Evolutionary conservation across 2,329 filamentous ascomycete genomes (phyloP), one percentile per base, ranked within the genome.

Genomic region (Curvularia spicifera): DNA sequence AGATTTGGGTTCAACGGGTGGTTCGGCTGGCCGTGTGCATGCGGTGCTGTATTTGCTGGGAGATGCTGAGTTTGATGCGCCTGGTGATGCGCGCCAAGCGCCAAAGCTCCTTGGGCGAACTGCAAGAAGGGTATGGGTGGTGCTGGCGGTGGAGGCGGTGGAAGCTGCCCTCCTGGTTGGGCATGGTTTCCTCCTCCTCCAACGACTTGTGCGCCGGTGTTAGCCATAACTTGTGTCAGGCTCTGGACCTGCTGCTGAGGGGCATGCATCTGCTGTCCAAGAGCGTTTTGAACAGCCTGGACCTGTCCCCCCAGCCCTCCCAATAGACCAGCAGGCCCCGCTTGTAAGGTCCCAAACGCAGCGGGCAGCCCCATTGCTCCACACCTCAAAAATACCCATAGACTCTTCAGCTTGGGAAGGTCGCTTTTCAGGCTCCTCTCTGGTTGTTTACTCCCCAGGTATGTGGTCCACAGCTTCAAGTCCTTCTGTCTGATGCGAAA

Each of bases 401-500:
- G 60, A 43, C 55, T 71, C 67, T 71, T 74, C 53, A 78, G 61
- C 24, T 69, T 69, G 2, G 76, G 76, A 51, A 78, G 60, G 57
- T 78, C 76, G 22, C 51, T 53, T 35, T 65, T 68, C 35, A 78
- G 61, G 28, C 72, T 75, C 35, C 76, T 66, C 15, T 70, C 68
- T 20, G 45, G 31, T 15, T 57, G 67, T 44, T 62, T 70, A 42
- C 71, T 74, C n/a, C 72, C 68, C 20, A 78, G 65, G 54, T 78
- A 78, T 13, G 52, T 57, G 1, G 71, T 75, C 76, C 76, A 78
- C 29, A 78, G 61, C 24, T 71, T 63, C 31, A 78, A 60, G 48
- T 78, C 76, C 35, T 71, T 71, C 43, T 78, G 74, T 39, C 71
- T 70, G 44, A 78, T 73, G 29, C 73, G 71, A 29, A 78, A 69